phyloP scores from a whole-genome alignment of 2,329 filamentous ascomycete genomes.

The Cercospora janseana region DNA sequence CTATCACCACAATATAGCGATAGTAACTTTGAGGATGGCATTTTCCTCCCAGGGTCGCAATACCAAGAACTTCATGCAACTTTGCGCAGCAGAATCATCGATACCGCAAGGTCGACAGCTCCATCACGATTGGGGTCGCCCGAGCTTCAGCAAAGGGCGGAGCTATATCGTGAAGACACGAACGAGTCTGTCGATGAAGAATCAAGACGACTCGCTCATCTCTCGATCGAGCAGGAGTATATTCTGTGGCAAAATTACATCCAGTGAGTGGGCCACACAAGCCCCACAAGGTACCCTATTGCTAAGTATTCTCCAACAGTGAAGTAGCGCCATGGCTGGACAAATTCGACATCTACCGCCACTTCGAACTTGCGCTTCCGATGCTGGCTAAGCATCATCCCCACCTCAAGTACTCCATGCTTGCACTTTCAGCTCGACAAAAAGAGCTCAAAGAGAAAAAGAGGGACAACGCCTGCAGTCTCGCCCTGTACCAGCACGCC shows the following conservation, averaged over 20 bases:
- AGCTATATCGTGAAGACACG: constrained; percentile 14
- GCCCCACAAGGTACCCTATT: neutral
- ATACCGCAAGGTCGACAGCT: constrained; percentile 35
- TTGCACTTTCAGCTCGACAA: constrained; percentile 55
- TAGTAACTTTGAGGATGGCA: constrained; percentile 34
- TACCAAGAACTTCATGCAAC: constrained; percentile 36
- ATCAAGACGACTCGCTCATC: constrained; percentile 29
- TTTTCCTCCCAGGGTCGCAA: constrained; percentile 36
- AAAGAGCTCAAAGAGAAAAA: constrained; percentile 52
- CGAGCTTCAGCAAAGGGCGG: constrained; percentile 19
- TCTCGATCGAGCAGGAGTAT: constrained; percentile 34
- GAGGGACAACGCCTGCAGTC: constrained; percentile 49
- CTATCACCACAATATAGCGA: constrained; percentile 33
- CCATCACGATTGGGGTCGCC: constrained; percentile 31
- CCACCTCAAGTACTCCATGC: constrained; percentile 50
- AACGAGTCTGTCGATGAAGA: constrained; percentile 25
- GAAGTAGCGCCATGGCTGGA: constrained; percentile 58
- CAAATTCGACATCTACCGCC: constrained; percentile 55
- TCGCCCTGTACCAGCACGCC: constrained; percentile 55
- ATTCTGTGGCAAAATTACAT: constrained; percentile 47
- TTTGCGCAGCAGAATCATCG: constrained; percentile 34
- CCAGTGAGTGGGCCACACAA: constrained; percentile 27
- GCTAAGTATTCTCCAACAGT: neutral
- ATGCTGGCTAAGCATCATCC: constrained; percentile 49
- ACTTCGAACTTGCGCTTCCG: constrained; percentile 54